A percentile compares a stretch with the other conserved stretches of the same genome.
These are phyloP conservation scores for Gamsiella multidivaricata DNA, from an alignment of 192 early-diverging fungal genomes.

Conservation along the genomic window DNA sequence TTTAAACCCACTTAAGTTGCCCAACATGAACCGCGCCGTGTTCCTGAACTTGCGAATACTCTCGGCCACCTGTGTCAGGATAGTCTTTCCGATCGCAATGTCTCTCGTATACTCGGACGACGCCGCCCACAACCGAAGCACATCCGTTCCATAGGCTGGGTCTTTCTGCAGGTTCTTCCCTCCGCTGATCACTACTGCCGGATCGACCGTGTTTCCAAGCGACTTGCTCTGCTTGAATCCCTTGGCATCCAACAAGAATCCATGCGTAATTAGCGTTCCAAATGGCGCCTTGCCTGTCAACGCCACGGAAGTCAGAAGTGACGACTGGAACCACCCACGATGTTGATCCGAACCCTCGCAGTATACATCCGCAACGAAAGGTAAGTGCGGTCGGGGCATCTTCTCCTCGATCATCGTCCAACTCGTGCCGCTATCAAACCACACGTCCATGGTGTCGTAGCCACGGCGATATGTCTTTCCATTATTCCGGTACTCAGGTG, in stretches of 20 bases:
- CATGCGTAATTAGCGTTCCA: conserved; percentile 78
- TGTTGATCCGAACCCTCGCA: conserved; percentile 85
- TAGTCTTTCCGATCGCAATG: conserved; percentile 72
- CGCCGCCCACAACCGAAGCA: conserved; percentile 80
- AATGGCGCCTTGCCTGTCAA: conserved; percentile 75
- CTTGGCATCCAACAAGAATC: conserved; percentile 83
- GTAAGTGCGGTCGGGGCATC: conserved; percentile 35
- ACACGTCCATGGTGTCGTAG: conserved; percentile 88
- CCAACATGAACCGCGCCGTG: conserved; percentile 81
- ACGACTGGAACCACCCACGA: conserved; percentile 90
- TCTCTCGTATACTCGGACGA: conserved; percentile 81
- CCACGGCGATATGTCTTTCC: conserved; percentile 72
- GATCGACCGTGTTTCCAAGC: conserved; percentile 80
- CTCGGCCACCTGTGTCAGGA: conserved; percentile 72
- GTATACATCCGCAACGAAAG: conserved; percentile 75
- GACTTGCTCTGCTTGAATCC: conserved; percentile 89
- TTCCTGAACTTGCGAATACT: conserved; percentile 80
- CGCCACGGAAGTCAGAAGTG: conserved; percentile 77
- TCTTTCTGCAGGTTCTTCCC: conserved; percentile 76
- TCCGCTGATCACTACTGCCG: conserved; percentile 71
- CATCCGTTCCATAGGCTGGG: conserved; percentile 80
- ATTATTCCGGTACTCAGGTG: conserved; percentile 63
- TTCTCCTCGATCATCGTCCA: conserved; percentile 74
- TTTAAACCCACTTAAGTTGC: conserved; percentile 74
- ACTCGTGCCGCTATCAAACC: conserved; percentile 86